A percentile compares a stretch with the other conserved stretches of the same genome.
phyloP scores from a whole-genome alignment of 2,329 filamentous ascomycete species.

The Fusarium gaditjirri region DNA sequence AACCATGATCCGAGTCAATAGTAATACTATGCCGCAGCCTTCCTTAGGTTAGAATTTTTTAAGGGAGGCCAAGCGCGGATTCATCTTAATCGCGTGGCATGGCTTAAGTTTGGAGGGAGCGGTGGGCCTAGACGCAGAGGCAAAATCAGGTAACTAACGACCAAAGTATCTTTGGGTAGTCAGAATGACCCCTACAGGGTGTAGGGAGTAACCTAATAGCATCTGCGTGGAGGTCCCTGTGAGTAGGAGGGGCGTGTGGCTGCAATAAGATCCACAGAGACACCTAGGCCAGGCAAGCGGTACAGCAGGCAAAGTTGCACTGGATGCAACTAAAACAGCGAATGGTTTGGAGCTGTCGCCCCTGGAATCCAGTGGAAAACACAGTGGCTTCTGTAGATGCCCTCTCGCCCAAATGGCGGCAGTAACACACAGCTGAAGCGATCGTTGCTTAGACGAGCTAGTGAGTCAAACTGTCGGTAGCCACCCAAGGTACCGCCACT shows the following conservation, averaged over 20 bases:
- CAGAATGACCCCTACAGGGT: not conserved
- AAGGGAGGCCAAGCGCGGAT: conserved; percentile 8
- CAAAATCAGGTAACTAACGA: conserved; percentile 6
- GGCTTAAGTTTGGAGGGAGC: not conserved
- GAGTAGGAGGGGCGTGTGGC: conserved; percentile 6
- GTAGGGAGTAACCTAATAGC: conserved; percentile 2
- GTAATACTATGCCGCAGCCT: not conserved
- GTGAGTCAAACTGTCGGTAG: conserved; percentile 24
- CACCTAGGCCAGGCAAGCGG: not conserved
- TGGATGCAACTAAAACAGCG: conserved; percentile 19
- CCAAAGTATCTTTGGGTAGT: not conserved
- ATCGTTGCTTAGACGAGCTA: conserved; percentile 1
- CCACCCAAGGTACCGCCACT: conserved; percentile 26
- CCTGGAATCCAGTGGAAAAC: conserved; percentile 30
- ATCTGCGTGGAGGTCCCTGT: not conserved
- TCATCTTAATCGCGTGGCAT: conserved; percentile 15
- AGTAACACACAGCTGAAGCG: conserved; percentile 7
- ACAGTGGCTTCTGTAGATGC: not conserved
- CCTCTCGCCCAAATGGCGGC: not conserved
- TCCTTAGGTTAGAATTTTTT: not conserved
- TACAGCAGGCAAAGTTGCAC: conserved; percentile 10
- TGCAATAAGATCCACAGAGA: not conserved
- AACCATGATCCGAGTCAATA: conserved; percentile 5
- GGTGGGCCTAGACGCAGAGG: conserved; percentile 5
- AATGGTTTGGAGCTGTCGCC: conserved; percentile 9